Base-by-base conservation (phyloP, 148 eudicot species). In the Euryodendron excelsum region DNA sequence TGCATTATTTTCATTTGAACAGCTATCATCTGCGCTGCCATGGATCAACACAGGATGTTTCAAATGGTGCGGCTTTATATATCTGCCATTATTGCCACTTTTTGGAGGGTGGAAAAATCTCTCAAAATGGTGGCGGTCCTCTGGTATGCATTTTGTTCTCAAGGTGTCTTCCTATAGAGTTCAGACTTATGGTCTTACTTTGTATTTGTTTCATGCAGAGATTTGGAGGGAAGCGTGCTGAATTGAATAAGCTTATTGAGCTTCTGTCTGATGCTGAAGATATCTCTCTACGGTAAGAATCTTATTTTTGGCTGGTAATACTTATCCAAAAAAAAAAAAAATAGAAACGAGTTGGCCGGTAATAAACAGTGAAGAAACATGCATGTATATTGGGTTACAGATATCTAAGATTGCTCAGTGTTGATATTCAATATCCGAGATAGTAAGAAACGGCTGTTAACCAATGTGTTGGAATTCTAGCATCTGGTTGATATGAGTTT, bases 21-120 rank as follows among this genome's bases (percentile, higher is more conserved):
- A 96, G 99, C 80, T 92, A 90, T 78, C 99, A 93, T 82, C 81
- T 83, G 75, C 82, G 66, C 67, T 96, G 99, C 83, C 69, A 88
- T 82, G 86, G 84, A 79, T 80, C 82, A 44, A 41, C 78, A 66
- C 79, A 78, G 21, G 89, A 36, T 66, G 86, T 78, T 59, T 44
- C 82, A 72, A 72, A 80, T 73, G 71, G 41, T 69, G 62, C 58
- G 2, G 56, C 83, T 55, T 71, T 73, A n/a, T 84, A 62, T 71
- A 50, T 85, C 21, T 96, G 99, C 87, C 88, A 86, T 7, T 92
- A 90, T 80, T 96, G 99, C 85, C 73, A 80, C 60, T 80, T 88
- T 84, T 72, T 93, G 44, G 88, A 81, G 80, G 86, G 89, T 76
- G 93, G 97, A 28, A 90, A 90, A 82, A 84, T 87, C 62, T 82